Percentiles rank a stretch among this genome's conserved stretches.
phyloP scores from a whole-genome alignment of 1,139 yeast genomes.

The Sugiyamaella xylanicola region DNA sequence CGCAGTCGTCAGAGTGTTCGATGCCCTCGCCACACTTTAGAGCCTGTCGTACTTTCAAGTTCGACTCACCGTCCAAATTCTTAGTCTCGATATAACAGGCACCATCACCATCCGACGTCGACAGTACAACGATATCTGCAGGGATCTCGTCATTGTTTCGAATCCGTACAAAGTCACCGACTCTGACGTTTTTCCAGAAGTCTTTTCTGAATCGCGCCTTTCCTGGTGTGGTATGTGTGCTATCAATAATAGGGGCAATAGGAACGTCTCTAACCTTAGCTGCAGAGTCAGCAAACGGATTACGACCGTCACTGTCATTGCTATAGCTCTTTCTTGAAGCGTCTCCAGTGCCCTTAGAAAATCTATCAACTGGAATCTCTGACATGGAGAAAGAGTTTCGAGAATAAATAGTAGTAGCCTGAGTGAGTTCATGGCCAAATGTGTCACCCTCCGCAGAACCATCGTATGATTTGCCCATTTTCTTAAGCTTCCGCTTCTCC shows the following conservation, averaged over 20 bases:
- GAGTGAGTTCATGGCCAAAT: conserved; percentile 28
- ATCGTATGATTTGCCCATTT: not conserved
- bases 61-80: conserved; percentile 95
- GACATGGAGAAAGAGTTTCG: conserved; percentile 18
- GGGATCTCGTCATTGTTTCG: conserved; percentile 91
- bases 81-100: conserved; percentile 93
- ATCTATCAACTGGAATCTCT: conserved; percentile 1
- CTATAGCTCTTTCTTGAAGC: not conserved
- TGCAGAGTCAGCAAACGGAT: conserved; percentile 18
- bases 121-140: conserved; percentile 78
- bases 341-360: not conserved
- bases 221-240: conserved; percentile 38
- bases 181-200: conserved; percentile 85
- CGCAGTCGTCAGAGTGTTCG: conserved; percentile 70
- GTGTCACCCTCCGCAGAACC: conserved; percentile 6
- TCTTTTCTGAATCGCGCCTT: conserved; percentile 61
- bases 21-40: conserved; percentile 67
- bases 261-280: not conserved
- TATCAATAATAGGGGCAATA: conserved; percentile 38
- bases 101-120: conserved; percentile 87
- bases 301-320: not conserved
- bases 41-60: conserved; percentile 78
- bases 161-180: conserved; percentile 86
- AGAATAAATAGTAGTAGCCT: conserved; percentile 34
- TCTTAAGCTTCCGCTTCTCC: conserved; percentile 20